phyloP scores from a whole-genome alignment of 768 basidiomycete species.

The Boletus sensibilis region DNA sequence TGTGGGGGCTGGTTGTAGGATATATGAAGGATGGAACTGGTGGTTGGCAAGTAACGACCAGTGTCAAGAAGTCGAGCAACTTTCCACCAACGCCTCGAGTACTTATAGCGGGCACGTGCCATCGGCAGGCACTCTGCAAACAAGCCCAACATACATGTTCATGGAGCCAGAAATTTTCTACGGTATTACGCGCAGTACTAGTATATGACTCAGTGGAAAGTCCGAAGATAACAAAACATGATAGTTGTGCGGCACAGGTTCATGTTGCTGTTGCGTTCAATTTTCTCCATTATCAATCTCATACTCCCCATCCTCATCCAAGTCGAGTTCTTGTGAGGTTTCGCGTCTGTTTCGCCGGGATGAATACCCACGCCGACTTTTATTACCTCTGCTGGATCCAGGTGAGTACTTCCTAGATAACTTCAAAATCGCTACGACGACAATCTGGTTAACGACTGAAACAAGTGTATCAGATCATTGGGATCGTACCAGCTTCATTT shows the following conservation, averaged over 20 bases:
- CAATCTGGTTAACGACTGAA: slow-evolving; percentile 5
- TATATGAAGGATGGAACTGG: slow-evolving; percentile 8
- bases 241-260: neutral
- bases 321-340: neutral
- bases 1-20: slow-evolving; percentile 8
- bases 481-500: slow-evolving; percentile 47
- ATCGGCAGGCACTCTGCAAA: slow-evolving; percentile 9
- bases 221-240: slow-evolving; percentile 1
- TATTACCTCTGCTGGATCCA: slow-evolving; percentile 6
- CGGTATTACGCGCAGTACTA: slow-evolving; percentile 11
- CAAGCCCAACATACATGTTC: slow-evolving; percentile 5
- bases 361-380: slow-evolving; percentile 21
- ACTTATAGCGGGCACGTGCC: slow-evolving; percentile 36
- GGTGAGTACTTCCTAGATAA: slow-evolving; percentile 29
- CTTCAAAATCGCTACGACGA: slow-evolving; percentile 21
- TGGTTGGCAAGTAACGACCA: slow-evolving; percentile 18
- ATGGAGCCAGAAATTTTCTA: neutral
- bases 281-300: slow-evolving; percentile 20
- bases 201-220: neutral
- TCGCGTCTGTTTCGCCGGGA: slow-evolving; percentile 23
- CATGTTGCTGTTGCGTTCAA: neutral
- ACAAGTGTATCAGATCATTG: neutral
- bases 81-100: slow-evolving; percentile 5
- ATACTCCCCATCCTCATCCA: slow-evolving; percentile 22
- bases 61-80: neutral